Base-by-base conservation (phyloP, 2,329 filamentous ascomycete genomes). In the Penicillium olsonii region DNA sequence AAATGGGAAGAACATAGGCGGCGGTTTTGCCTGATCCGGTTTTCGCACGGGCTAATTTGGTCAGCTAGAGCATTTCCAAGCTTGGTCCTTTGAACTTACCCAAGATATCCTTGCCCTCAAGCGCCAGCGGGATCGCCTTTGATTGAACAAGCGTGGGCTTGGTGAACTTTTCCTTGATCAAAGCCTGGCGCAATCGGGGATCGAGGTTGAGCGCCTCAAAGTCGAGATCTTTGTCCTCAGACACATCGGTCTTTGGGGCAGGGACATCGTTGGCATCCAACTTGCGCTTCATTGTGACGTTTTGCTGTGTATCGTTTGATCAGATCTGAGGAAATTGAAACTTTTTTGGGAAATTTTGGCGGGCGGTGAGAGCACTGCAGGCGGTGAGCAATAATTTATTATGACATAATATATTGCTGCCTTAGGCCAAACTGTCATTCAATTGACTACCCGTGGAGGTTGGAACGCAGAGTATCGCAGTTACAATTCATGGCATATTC, bases 1-100 rank as follows among this genome's bases (percentile, higher is more conserved):
- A 74, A n/a, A 96, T 81, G 1, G 94, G 94, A 35, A 99, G 79
- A 6, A 96, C 77, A 68, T 97, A 97, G 42, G 94, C 92, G n/a
- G 90, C 90, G 10, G 94, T 99, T 79, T 99, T 99, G 60, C 94
- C 94, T 4, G 92, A 96, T 11, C 94, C 94, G 5, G 94, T 97
- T 71, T 92, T 95, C 31, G 92, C 90, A 66, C 92, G 91, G 46
- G 91, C 92, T 80, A 53, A 37, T 52, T 35, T 37, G 35, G 45
- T 69, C 37, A 69, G 60, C 37, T 5, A n/a, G 17, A 14, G 8
- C 29, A 29, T 24, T 19, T 26, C 4, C 27, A 8, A n/a, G 3
- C 1, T 17, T 7, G 2, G 2, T 19, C n/a, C 8, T 10, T 2
- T 5, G 4, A 24, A 45, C 67, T 45, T 66, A 81, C 78, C 78